Evolutionary conservation across 2,329 filamentous ascomycete genomes (phyloP), one percentile per base, ranked within the genome.

Genomic region (Didymella glomerata): DNA sequence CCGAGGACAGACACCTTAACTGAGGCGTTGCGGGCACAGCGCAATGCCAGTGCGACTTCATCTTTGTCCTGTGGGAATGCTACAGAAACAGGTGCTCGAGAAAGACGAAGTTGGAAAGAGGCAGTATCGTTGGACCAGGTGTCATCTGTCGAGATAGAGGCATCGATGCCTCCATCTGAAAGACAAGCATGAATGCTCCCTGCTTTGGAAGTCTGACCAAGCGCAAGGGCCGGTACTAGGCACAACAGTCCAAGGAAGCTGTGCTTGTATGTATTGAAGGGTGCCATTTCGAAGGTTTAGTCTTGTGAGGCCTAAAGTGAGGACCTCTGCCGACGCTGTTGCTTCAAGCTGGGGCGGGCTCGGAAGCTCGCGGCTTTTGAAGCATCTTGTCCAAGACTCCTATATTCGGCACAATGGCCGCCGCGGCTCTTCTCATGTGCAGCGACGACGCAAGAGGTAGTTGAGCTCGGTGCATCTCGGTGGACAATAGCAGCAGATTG

Each of bases 121-220:
- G 61, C 51, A 6, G 61, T 64, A 22, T 57, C 61, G n/a, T 52
- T 59, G 45, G 54, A 18, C 61, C 61, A 64, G n/a, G 51, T 61
- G 2, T 14, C 30, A 25, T 59, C 58, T 11, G 61, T 58, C 5
- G 61, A 61, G 18, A 49, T 20, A 0, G 56, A 44, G 32, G 56
- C 36, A 2, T 48, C 30, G 16, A 62, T 48, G 9, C 60, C 60
- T 41, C 50, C 60, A 2, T 50, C 24, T 4, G 18, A 18, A 3
- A 62, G 56, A 42, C 60, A 62, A 20, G 48, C 11, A 8, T 62
- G 48, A n/a, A 62, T 44, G 27, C 13, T 42, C 24, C 53, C 28
- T 18, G 56, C 56, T 46, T 54, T 54, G 36, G 41, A 45, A 16
- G 18, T 44, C 40, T 62, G 56, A 8, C 51, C 52, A n/a, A 42